phyloP scores from a whole-genome alignment of 2,329 filamentous ascomycete genomes.

The Xylaria sp. region DNA sequence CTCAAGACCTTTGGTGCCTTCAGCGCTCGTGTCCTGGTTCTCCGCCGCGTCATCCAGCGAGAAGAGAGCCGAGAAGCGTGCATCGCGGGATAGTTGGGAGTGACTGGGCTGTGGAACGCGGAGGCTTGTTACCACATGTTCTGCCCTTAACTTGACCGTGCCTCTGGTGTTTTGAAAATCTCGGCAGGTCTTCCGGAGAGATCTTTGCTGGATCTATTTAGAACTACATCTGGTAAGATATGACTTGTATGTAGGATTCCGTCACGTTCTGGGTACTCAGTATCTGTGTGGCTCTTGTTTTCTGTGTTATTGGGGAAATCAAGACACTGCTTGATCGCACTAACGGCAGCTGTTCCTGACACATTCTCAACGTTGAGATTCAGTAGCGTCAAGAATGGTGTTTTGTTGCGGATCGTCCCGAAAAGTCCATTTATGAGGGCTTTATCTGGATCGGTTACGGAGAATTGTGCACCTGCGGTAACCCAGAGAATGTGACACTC shows the following conservation, averaged over 20 bases:
- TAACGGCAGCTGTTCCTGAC: background rate
- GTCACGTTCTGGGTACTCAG: background rate
- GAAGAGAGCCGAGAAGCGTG: background rate
- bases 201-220: background rate
- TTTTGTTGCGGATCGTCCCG: background rate
- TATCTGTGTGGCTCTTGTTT: background rate
- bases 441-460: background rate
- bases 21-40: background rate
- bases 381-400: background rate
- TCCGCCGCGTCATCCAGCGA: background rate
- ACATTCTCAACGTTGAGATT: background rate
- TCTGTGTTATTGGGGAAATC: background rate
- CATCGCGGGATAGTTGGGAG: background rate
- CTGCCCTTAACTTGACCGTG: background rate
- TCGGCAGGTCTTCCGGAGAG: background rate
- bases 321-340: background rate
- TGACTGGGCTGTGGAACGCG: background rate
- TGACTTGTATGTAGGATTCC: background rate
- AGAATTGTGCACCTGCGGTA: background rate
- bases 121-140: constrained; percentile 8
- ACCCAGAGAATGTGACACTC: constrained; percentile 10
- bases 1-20: background rate
- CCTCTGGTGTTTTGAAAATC: background rate
- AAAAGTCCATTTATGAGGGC: background rate
- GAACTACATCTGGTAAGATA: background rate